A percentile compares a stretch with the other conserved stretches of the same genome.
These are phyloP conservation scores for Juncus effusus DNA, from an alignment of 176 grass and related monocot species.

Conservation along the genomic window DNA sequence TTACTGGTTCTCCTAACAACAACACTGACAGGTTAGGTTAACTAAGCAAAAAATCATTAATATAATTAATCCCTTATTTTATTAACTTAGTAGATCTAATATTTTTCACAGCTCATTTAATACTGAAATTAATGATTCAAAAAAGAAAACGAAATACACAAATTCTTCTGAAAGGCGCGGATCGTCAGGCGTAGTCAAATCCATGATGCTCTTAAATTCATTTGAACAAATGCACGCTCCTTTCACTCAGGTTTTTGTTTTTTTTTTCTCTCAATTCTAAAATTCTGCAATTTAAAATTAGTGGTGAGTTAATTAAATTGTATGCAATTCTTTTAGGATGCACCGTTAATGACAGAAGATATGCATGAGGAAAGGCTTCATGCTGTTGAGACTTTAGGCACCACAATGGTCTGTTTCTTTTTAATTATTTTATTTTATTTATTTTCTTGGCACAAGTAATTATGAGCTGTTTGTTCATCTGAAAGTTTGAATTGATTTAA, in stretches of 20 bases:
- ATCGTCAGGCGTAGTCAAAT: slow-evolving; percentile 68
- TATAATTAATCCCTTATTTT: not conserved
- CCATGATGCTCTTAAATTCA: slow-evolving; percentile 79
- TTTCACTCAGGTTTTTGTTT: slow-evolving; percentile 88
- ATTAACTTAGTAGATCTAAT: slow-evolving; percentile 12
- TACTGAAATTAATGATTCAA: slow-evolving; percentile 11
- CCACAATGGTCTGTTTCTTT: slow-evolving; percentile 57
- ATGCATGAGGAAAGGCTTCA: slow-evolving; percentile 99
- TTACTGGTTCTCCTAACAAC: slow-evolving; percentile 22
- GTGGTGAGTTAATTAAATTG: too few species aligned
- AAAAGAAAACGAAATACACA: slow-evolving; percentile 29
- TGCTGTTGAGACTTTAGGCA: slow-evolving; percentile 81
- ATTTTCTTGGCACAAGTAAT: not conserved
- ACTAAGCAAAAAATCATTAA: slow-evolving; percentile 3
- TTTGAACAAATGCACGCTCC: slow-evolving; percentile 93
- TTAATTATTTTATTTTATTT: slow-evolving; percentile 5
- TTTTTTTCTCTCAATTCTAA: slow-evolving; percentile 23
- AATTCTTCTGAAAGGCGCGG: slow-evolving; percentile 39
- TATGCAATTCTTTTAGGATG: slow-evolving; percentile 64
- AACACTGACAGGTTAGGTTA: slow-evolving; percentile 36
- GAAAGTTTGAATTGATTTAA: not conserved
- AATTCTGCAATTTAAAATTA: too few species aligned
- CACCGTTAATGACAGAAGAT: slow-evolving; percentile 97
- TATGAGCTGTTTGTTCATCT: not conserved
- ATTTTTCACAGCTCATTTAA: slow-evolving; percentile 29